Base-by-base conservation (phyloP, 306 rosid species). In the Cucurbita ficifolia region DNA sequence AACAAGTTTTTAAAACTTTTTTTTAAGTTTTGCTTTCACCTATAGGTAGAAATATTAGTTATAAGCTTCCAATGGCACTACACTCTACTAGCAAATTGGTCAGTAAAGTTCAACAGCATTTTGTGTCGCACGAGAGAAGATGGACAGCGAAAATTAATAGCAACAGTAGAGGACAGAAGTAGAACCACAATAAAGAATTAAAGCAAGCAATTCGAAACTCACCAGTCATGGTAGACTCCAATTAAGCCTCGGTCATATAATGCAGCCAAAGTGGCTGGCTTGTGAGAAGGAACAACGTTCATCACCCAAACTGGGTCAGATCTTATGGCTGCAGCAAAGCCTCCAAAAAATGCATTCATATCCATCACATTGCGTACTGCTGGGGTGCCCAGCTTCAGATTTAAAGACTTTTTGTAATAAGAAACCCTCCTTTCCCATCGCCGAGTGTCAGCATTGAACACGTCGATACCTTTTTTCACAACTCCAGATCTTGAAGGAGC, bases 171-270 rank as follows among this genome's bases (percentile, higher is more conserved):
- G 48, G 46, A 62, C 69, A 1, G 10, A 40, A 40, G 57, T 14
- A 69, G 73, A 57, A 21, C 57, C 49, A 71, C 61, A 18, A 16
- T 71, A 35, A 36, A 18, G 36, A 18, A 51, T n/a, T 72, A 52
- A 35, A 54, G 50, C 56, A 59, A 13, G 22, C 42, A 69, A 46
- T 69, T 12, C 2, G 39, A 69, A 80, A 78, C 97, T 80, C 79
- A 91, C 99, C 99, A 91, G 76, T 95, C 96, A 79, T 91, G 96
- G 81, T 91, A 91, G 69, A 91, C 88, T 76, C 99, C 99, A 75
- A 91, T 82, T 77, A 95, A 89, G 62, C 99, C 99, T 74, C 97
- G 81, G 76, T 95, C 99, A 77, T 76, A 95, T 76, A 95, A 84
- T 52, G 86, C 85, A 46, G 90, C 83, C 43, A 95, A 87, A 74